Evolutionary conservation across 2,329 filamentous ascomycete species (phyloP), one percentile per base, ranked within the genome.

Genomic region (Ophiostoma montium): DNA sequence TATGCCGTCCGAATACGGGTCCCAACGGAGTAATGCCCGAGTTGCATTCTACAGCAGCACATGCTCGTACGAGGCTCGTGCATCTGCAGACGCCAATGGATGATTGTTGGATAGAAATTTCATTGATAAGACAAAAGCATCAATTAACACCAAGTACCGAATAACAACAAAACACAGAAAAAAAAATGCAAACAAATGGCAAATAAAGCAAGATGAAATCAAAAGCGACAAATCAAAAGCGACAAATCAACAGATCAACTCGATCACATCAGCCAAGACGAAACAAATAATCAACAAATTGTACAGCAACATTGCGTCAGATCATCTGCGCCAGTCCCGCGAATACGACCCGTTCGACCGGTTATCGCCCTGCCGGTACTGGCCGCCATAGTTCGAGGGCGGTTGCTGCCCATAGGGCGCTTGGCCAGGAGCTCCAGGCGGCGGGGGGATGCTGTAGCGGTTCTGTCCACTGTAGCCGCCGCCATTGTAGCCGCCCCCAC

Each of bases 331-430:
- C 39, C 58, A 57, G 1, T 53, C 52, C 35, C 57, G 42, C 4
- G 52, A 49, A 35, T 53, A 46, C 23, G 54, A 42, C 7, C 49
- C 50, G 12, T 49, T 21, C 30, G 46, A 42, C 23, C 39, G 39
- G 41, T 48, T 45, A 35, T 46, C 41, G 3, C 35, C 42, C 18
- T 42, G 31, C 23, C 57, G 49, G 18, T 56, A 54, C 10, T 53
- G 52, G 11, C 57, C 53, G 35, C 57, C 55, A 16, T 56, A 50
- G 1, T n/a, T n/a, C n/a, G n/a, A n/a, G n/a, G n/a, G 51, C 15
- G 43, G 10, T 30, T 39, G 47, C 10, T 56, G 41, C 32, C 23
- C 36, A 5, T 50, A 39, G 6, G 33, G 12, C 18, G 47, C 46
- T 9, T 47, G 41, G 23, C 30, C 23, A 9, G 48, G 41, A 8